Conservation (phyloP, 306 rosid species). For the Malus sieversii region DNA sequence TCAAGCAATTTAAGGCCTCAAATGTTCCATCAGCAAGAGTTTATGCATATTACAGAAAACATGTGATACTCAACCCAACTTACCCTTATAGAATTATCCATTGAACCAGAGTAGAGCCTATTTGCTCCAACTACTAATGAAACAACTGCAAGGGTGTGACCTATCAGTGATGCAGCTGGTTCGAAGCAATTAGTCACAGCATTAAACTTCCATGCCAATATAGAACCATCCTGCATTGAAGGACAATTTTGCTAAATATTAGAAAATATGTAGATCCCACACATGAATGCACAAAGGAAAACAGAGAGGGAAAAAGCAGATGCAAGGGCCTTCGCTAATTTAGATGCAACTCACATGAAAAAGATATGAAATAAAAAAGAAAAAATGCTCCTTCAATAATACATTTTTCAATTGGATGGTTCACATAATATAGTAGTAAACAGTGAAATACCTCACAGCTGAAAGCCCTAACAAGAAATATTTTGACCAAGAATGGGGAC, state of each 20-base stretch:
- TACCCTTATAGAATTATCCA: conserved; percentile 84
- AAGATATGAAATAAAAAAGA: background rate
- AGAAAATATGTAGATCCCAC: background rate
- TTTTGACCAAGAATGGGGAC: background rate
- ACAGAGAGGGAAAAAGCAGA: background rate
- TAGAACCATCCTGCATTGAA: conserved; percentile 74
- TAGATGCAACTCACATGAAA: background rate
- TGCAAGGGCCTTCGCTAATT: background rate
- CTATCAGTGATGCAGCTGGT: conserved; percentile 78
- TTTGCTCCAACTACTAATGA: conserved; percentile 92
- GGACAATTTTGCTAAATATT: conserved; percentile 16
- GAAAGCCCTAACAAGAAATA: background rate
- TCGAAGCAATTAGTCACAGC: conserved; percentile 61
- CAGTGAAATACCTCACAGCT: background rate
- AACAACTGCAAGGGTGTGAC: conserved; percentile 75
- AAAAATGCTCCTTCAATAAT: background rate
- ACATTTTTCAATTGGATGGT: background rate
- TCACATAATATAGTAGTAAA: background rate
- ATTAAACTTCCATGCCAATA: conserved; percentile 86
- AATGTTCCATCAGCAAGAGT: background rate
- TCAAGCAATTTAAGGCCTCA: background rate
- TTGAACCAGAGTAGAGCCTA: conserved; percentile 94
- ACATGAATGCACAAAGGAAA: background rate
- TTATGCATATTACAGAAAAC: background rate
- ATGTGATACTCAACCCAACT: conserved; percentile 15